Base-by-base conservation (phyloP, 768 basidiomycete genomes). In the Amanita rimosa region DNA sequence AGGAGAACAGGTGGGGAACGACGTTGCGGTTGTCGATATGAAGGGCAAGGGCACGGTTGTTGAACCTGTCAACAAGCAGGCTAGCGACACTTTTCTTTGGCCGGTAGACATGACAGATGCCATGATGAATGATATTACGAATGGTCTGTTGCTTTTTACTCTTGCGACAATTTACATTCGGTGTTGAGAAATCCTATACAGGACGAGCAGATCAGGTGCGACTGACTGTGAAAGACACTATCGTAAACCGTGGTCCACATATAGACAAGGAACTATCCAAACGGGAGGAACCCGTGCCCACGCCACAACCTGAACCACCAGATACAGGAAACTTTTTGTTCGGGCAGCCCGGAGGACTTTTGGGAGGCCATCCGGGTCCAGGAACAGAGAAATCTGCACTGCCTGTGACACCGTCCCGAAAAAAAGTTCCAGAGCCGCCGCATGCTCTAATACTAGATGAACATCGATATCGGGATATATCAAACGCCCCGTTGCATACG, bases 121-220 rank as follows among this genome's bases (percentile, higher is more conserved):
- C 10, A 55, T 50, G 39, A 71, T 72, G 56, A 56, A 62, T 31
- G 73, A 75, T 54, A 74, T 75, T 41, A 75, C 73, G 2, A 75
- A 76, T 48, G 65, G 72, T 74, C 54, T 37, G 61, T 55, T 48
- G 46, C 43, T 42, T 6, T 24, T 14, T 33, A 19, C 27, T 40
- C 7, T 14, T 33, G 24, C 31, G 36, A 14, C 42, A 45, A 27
- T 24, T 24, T 3, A 1, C 33, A n/a, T 17, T 7, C 9, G 19
- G 5, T 19, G 33, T n/a, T 14, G 34, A 29, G 13, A 36, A n/a
- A 41, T 26, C 6, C 27, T 27, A n/a, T 16, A 34, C 24, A 49
- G 48, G 40, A 33, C 41, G 33, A 24, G 11, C 41, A 24, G 41
- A 49, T 26, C 29, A 31, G 6, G 11, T n/a, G 31, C 21, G 29